Base-by-base conservation (phyloP, 1,284 basidiomycete genomes). In the Fistulinella cinereoalba region DNA sequence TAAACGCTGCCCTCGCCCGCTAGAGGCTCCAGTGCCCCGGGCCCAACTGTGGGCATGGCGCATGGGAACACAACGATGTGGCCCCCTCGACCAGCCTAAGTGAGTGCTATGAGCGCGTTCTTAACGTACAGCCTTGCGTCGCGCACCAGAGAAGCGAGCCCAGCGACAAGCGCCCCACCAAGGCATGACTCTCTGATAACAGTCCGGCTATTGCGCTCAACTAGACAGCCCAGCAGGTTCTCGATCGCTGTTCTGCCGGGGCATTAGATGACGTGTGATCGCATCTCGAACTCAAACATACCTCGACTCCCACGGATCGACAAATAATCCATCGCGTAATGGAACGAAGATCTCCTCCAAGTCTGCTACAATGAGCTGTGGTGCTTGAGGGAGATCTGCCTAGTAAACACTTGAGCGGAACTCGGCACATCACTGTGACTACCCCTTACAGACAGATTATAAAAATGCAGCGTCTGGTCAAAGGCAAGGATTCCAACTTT, bases 301-400 rank as follows among this genome's bases (percentile, higher is more conserved):
- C 87, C 81, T 76, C 36, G 83, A 86, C 48, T 85, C 79, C 49
- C 66, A 62, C 1, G 92, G 87, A 55, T 93, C 81, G 7, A 88
- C 93, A 49, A 98, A 88, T 37, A 97, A 74, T 1, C 87, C 88
- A 11, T 77, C 72, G 28, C 74, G 76, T 28, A 95, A 69, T 0
- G 97, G 97, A 3, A 92, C 70, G 66, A 96, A 99, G 23, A 94
- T 85, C 56, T 99, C 97, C 21, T 95, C 82, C 28, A 98, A 72
- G 62, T 99, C 97, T 1, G 89, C 74, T 6, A 98, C 81, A 34
- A 99, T 81, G 33, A 96, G 74, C 77, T 97, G 89, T 43, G 82
- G 78, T 1, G 85, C 79, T 51, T 76, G 70, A 50, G 82, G 76
- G 28, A 74, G 65, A 46, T 65, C 67, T 62, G 83, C 74, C 88